These are phyloP conservation scores for Euphorbia tirucalli DNA, from an alignment of 345 rosid species.

Conservation along the genomic window DNA sequence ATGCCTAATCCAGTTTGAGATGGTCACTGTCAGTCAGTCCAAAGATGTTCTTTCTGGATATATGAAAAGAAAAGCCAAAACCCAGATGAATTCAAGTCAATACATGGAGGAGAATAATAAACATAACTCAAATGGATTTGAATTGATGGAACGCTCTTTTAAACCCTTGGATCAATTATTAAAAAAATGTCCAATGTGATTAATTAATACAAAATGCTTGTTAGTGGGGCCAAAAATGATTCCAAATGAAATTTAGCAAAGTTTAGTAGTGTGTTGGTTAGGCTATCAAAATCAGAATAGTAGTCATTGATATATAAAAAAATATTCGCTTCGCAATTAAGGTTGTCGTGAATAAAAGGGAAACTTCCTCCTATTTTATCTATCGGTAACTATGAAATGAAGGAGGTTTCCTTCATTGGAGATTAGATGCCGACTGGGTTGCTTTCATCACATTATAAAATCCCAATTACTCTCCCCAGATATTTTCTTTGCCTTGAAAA, in stretches of 20 bases:
- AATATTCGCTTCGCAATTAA: background rate
- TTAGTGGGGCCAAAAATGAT: slow-evolving; percentile 4
- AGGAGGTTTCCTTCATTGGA: background rate
- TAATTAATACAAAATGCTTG: background rate
- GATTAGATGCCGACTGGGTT: background rate
- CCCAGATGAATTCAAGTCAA: background rate
- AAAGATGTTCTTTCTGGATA: background rate
- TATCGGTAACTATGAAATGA: background rate
- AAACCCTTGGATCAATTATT: background rate
- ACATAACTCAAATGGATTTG: background rate
- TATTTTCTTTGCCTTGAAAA: background rate
- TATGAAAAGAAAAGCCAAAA: background rate
- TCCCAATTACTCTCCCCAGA: background rate
- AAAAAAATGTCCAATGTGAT: background rate
- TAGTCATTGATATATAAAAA: background rate
- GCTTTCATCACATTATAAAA: slow-evolving; percentile 7
- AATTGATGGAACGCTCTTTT: background rate
- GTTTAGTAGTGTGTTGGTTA: background rate
- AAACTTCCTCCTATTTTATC: slow-evolving; percentile 6
- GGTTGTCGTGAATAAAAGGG: background rate
- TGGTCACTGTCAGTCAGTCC: slow-evolving; percentile 5
- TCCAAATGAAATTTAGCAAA: background rate
- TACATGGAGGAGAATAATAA: background rate
- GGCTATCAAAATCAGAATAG: slow-evolving; percentile 2
- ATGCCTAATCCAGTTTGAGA: background rate